Conservation (phyloP, 495 filamentous ascomycete species). For the Stereocaulon alpinum region DNA sequence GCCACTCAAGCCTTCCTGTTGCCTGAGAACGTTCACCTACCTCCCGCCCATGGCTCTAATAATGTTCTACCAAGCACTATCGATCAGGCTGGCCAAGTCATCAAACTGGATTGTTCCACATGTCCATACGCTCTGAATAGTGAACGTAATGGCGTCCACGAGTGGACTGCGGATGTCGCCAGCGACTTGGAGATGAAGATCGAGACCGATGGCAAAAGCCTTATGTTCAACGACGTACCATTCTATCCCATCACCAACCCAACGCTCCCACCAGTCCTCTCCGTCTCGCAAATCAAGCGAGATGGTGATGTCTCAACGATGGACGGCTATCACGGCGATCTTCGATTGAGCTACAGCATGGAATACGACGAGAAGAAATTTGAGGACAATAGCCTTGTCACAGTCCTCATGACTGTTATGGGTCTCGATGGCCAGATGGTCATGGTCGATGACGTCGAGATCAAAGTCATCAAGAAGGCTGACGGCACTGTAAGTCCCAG, state of each 20-base stretch:
- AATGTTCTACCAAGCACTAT: constrained; percentile 27
- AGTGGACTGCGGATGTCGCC: constrained; percentile 19
- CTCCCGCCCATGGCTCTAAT: constrained; percentile 19
- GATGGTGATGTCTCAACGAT: constrained; percentile 13
- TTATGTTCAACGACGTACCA: constrained; percentile 39
- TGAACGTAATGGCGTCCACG: constrained; percentile 19
- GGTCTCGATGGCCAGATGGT: constrained; percentile 41
- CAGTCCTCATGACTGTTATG: constrained; percentile 28
- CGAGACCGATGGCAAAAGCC: constrained; percentile 31
- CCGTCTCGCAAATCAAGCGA: constrained; percentile 19
- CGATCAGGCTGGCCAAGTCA: constrained; percentile 26
- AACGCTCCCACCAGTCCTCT: constrained; percentile 17
- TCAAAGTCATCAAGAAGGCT: constrained; percentile 33
- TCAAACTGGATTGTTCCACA: constrained; percentile 37
- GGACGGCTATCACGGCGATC: constrained; percentile 17
- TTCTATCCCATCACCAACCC: constrained; percentile 40
- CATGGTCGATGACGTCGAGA: constrained; percentile 37
- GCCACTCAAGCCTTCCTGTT: constrained; percentile 40
- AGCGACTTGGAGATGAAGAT: constrained; percentile 32
- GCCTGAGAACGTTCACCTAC: constrained; percentile 22
- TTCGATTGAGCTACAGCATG: constrained; percentile 23
- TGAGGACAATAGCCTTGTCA: constrained; percentile 13
- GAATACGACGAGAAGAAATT: constrained; percentile 18
- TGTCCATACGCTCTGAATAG: constrained; percentile 36
- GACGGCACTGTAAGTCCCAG: constrained; percentile 23